Conservation (phyloP, 1,284 basidiomycete species). For the Trametes pubescens region DNA sequence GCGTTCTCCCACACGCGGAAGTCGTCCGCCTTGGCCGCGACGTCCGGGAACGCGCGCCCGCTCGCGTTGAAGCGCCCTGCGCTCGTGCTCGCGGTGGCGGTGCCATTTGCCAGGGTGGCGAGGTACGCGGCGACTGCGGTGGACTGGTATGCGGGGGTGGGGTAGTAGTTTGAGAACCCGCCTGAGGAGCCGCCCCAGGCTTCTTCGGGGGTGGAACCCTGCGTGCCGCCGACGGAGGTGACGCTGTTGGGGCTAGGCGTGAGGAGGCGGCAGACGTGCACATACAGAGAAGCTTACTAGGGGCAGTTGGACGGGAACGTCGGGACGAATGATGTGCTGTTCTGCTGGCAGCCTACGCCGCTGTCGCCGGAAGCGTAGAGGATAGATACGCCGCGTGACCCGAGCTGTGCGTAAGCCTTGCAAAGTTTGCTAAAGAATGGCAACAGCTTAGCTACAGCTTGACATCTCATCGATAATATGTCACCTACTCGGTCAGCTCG, state of each 20-base stretch:
- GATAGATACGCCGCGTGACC: slow-evolving; percentile 63
- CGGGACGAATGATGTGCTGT: slow-evolving; percentile 62
- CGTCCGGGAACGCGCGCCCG: slow-evolving; percentile 46
- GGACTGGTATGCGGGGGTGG: slow-evolving; percentile 48
- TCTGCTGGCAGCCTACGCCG: slow-evolving; percentile 65
- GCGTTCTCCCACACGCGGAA: slow-evolving; percentile 38
- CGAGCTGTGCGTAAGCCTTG: slow-evolving; percentile 51
- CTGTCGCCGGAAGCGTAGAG: slow-evolving; percentile 71
- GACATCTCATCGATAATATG: not conserved
- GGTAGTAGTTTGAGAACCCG: slow-evolving; percentile 64
- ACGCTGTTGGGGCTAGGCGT: no score
- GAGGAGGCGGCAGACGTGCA: not conserved
- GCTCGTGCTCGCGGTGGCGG: slow-evolving; percentile 17
- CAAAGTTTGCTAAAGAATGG: slow-evolving; percentile 27
- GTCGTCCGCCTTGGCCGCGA: slow-evolving; percentile 40
- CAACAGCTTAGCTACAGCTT: not conserved
- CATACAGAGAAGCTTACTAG: slow-evolving; percentile 42
- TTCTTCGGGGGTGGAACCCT: slow-evolving; percentile 55
- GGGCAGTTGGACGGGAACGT: slow-evolving; percentile 70
- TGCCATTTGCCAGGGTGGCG: slow-evolving; percentile 37
- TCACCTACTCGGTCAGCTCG: slow-evolving; percentile 36
- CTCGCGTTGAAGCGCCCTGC: slow-evolving; percentile 35
- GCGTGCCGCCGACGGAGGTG: slow-evolving; percentile 66
- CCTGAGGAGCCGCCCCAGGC: slow-evolving; percentile 59
- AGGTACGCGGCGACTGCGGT: slow-evolving; percentile 43